Base-by-base conservation (phyloP, 805 yeast genomes). In the Metschnikowia noctiluminum region DNA sequence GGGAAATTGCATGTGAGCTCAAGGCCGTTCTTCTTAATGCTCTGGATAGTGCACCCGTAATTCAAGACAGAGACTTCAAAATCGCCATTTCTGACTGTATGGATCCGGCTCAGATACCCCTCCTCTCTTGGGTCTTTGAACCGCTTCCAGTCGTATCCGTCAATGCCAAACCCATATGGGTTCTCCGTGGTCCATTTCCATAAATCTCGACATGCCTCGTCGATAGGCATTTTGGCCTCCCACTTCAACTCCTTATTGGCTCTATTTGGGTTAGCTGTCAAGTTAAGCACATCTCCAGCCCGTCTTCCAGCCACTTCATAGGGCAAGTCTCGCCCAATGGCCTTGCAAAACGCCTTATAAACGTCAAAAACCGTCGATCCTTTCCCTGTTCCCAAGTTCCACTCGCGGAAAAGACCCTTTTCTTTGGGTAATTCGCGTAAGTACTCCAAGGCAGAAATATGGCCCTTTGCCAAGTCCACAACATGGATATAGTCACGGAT, bases 401-500 rank as follows among this genome's bases (percentile, higher is more conserved):
- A 87, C 62, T 81, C 92, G 46, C 90, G 76, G 59, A 77, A 82
- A 45, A 80, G 69, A 7, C 87, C 88, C 14, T 62, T 54, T 8
- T 57, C 53, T 1, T 50, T 45, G 32, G 71, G 65, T 26, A 62
- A 40, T 6, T 51, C 51, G n/a, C 58, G 55, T 43, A 87, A 72
- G 62, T 82, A 81, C 40, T 76, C 68, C 55, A 87, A 70, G 3
- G 92, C 89, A 28, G 89, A 80, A 49, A 86, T 69, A 57, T 87
- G 94, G 43, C 92, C 96, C 57, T 73, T 72, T 8, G 92, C 90
- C 51, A 87, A 77, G 62, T 87, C 96, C 48, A 85, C 80, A 13
- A 87, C 92, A 57, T 88, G 92, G 49, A 87, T 80, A 60, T 88
- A 87, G 64, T 87, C 95, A 55, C 94, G 76, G 46, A 87, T 83